These are phyloP conservation scores for Pleoardoris graminearum DNA, from an alignment of 2,329 filamentous ascomycete genomes.

Conservation along the genomic window DNA sequence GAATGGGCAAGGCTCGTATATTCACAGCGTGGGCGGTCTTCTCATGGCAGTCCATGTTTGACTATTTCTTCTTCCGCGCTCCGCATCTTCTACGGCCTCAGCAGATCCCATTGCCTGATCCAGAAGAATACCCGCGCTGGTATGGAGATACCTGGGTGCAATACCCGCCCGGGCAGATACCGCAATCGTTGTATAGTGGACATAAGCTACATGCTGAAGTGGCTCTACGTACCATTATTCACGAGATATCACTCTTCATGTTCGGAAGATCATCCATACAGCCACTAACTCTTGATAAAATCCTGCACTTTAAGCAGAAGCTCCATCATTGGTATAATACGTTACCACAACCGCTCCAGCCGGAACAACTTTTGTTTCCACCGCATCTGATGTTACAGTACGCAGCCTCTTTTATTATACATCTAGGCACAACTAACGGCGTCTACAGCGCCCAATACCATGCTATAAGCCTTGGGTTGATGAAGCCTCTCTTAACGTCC, in stretches of 20 bases:
- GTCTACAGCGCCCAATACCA: neutral
- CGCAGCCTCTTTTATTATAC: too few species aligned
- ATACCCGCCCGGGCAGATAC: too few species aligned
- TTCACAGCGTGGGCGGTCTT: constrained; percentile 1
- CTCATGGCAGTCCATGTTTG: neutral
- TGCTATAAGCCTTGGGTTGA: neutral
- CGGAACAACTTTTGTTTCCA: neutral
- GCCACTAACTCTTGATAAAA: too few species aligned
- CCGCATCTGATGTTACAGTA: too few species aligned
- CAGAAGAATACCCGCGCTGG: neutral
- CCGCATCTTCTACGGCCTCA: neutral
- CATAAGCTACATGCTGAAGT: too few species aligned
- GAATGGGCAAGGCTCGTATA: neutral
- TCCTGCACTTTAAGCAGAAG: neutral
- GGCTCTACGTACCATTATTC: too few species aligned
- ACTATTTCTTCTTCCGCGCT: neutral
- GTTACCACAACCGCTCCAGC: neutral
- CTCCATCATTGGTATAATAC: neutral
- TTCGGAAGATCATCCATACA: too few species aligned
- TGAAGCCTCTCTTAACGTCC: too few species aligned
- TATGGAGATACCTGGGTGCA: too few species aligned
- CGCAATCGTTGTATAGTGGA: too few species aligned
- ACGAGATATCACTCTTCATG: too few species aligned
- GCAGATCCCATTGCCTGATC: neutral
- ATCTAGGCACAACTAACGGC: too few species aligned